Conservation (phyloP, 352 stramenopile species). For the Saprolegnia parasitica region DNA sequence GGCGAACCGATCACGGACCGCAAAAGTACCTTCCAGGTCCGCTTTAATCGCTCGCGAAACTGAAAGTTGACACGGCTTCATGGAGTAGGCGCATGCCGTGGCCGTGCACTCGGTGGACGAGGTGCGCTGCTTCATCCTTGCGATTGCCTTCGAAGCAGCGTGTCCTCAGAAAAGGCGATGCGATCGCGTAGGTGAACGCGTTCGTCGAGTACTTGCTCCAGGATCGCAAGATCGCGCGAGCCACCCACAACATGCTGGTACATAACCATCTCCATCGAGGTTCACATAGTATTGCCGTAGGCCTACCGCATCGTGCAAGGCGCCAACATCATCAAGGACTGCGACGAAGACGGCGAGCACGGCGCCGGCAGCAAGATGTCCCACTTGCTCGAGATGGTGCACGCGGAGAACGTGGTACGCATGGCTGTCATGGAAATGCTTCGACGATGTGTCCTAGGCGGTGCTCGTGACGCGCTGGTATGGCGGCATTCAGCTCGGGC, state of each 20-base stretch:
- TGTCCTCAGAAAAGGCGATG: not conserved
- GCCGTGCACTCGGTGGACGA: slow-evolving; percentile 16
- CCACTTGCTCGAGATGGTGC: slow-evolving; percentile 71
- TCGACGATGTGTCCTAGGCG: slow-evolving; percentile 31
- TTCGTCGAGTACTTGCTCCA: slow-evolving; percentile 76
- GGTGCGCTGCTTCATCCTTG: slow-evolving; percentile 34
- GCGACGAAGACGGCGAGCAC: slow-evolving; percentile 83
- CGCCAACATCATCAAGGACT: slow-evolving; percentile 72
- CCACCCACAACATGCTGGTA: slow-evolving; percentile 83
- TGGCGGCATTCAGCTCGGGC: slow-evolving; percentile 72
- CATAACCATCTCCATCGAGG: not conserved
- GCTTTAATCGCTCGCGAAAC: not conserved
- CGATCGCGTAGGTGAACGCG: slow-evolving; percentile 65
- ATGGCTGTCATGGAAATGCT: not conserved
- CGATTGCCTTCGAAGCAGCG: too few relatives aligned
- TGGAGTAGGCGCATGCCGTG: slow-evolving; percentile 26
- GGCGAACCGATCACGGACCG: slow-evolving; percentile 62
- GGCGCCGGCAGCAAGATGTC: slow-evolving; percentile 77
- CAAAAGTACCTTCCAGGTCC: slow-evolving; percentile 75
- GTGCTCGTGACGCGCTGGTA: slow-evolving; percentile 84
- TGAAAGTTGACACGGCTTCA: not conserved
- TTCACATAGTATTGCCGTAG: too few relatives aligned
- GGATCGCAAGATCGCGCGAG: slow-evolving; percentile 74
- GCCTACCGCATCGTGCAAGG: slow-evolving; percentile 71
- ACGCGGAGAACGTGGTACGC: slow-evolving; percentile 61